Evolutionary conservation across 495 filamentous ascomycete genomes (phyloP).

Genomic region (Penicillium coprophilum): DNA sequence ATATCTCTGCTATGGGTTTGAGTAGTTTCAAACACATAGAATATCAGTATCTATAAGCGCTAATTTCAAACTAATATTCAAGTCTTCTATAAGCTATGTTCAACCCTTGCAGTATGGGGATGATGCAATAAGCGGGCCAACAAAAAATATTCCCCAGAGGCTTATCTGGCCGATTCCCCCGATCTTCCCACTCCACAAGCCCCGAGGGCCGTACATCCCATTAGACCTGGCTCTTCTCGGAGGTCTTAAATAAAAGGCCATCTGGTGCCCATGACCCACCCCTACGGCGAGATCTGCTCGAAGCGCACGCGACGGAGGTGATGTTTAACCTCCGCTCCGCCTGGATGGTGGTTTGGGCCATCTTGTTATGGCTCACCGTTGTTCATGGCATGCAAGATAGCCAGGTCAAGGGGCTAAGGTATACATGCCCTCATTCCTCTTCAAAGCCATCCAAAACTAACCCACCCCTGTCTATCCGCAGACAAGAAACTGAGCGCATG

Average conservation of each 20-base stretch:
- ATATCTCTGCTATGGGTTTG: too few relatives aligned
- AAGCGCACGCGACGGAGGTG: conserved; percentile 48
- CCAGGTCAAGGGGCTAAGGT: conserved; percentile 46
- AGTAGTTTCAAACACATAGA: background rate
- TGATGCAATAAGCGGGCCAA: conserved; percentile 20
- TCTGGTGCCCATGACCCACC: conserved; percentile 28
- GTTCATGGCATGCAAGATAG: conserved; percentile 44
- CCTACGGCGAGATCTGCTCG: conserved; percentile 30
- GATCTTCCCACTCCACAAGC: conserved; percentile 13
- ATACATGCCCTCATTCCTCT: background rate
- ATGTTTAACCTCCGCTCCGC: conserved; percentile 40
- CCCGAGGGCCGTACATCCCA: conserved; percentile 8
- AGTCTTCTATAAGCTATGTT: background rate
- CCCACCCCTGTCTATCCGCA: conserved; percentile 21
- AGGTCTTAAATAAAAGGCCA: conserved; percentile 1
- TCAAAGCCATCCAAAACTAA: background rate
- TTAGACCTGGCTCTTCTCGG: background rate
- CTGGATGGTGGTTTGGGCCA: conserved; percentile 40
- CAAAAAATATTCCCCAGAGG: conserved; percentile 21
- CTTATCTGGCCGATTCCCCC: conserved; percentile 33
- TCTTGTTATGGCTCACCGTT: conserved; percentile 42
- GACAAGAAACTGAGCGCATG: conserved; percentile 81
- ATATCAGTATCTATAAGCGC: background rate
- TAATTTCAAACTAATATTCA: background rate
- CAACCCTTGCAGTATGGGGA: background rate